Conservation (phyloP, 495 filamentous ascomycete genomes). For the Rostrohypoxylon terebratum region DNA sequence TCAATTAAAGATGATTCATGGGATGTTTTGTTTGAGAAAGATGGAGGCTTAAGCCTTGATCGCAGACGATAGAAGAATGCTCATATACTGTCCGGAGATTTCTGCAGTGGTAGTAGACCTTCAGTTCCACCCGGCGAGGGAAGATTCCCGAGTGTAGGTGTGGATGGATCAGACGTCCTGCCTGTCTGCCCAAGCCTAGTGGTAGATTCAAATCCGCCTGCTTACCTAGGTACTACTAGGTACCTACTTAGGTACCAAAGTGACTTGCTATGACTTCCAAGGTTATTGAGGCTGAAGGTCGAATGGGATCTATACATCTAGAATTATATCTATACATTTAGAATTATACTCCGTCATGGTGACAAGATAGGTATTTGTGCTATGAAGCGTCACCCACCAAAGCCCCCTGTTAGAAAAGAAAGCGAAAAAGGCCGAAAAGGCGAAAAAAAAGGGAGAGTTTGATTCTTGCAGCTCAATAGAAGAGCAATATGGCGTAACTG, state of each 20-base stretch:
- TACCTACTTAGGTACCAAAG: too few species aligned
- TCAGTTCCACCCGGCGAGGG: neutral
- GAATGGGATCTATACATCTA: neutral
- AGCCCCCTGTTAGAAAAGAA: too few species aligned
- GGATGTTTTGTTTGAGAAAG: neutral
- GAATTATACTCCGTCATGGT: neutral
- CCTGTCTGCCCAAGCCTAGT: neutral
- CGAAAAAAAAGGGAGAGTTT: neutral
- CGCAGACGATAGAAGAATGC: conserved; percentile 6
- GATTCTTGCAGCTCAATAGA: neutral
- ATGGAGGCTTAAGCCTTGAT: neutral
- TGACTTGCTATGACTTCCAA: neutral
- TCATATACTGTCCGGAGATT: neutral
- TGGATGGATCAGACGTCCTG: neutral
- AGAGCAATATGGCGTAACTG: neutral
- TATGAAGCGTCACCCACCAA: neutral
- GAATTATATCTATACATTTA: neutral
- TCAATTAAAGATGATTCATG: neutral
- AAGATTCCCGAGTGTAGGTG: neutral
- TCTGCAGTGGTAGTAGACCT: neutral
- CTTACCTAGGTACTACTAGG: too few species aligned
- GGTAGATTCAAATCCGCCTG: neutral
- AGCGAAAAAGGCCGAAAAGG: too few species aligned
- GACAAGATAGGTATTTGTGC: neutral
- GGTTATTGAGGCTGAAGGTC: neutral